These are phyloP conservation scores for Ambispora gerdemannii DNA, from an alignment of 192 early-diverging fungal species.

Conservation along the genomic window DNA sequence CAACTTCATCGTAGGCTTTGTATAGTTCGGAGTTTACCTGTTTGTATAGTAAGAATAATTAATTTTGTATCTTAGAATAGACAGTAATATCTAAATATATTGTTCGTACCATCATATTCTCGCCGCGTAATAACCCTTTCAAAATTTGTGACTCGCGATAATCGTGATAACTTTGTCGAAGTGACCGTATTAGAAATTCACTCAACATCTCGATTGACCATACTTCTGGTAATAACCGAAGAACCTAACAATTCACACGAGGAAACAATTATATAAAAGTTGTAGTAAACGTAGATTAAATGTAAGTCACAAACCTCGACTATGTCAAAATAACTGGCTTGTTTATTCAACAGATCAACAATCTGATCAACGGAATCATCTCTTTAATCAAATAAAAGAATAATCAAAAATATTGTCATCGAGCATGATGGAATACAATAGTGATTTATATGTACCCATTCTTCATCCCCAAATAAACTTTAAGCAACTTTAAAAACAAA, in stretches of 20 bases:
- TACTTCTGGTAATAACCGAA: constrained; percentile 44
- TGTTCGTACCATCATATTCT: constrained; percentile 47
- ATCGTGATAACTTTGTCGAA: constrained; percentile 45
- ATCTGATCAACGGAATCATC: constrained; percentile 33
- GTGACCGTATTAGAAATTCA: constrained; percentile 44
- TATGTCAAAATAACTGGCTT: constrained; percentile 51
- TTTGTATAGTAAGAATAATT: constrained; percentile 18
- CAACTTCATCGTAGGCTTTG: constrained; percentile 39
- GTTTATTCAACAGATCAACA: constrained; percentile 49
- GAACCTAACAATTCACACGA: constrained; percentile 38
- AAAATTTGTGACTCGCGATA: constrained; percentile 47
- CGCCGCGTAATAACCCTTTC: constrained; percentile 47
- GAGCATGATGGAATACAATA: neutral
- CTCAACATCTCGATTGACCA: constrained; percentile 54
- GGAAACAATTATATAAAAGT: neutral
- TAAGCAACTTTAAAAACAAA: constrained; percentile 48
- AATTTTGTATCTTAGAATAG: neutral
- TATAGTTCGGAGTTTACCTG: constrained; percentile 43
- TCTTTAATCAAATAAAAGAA: constrained; percentile 20
- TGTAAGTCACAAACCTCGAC: constrained; percentile 38
- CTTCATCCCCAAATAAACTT: constrained; percentile 48
- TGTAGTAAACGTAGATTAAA: neutral
- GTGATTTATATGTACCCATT: constrained; percentile 33
- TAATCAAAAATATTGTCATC: neutral
- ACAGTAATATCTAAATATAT: neutral